These are phyloP conservation scores for Senecio squalidus DNA, from an alignment of 140 eudicot species.

Conservation along the genomic window DNA sequence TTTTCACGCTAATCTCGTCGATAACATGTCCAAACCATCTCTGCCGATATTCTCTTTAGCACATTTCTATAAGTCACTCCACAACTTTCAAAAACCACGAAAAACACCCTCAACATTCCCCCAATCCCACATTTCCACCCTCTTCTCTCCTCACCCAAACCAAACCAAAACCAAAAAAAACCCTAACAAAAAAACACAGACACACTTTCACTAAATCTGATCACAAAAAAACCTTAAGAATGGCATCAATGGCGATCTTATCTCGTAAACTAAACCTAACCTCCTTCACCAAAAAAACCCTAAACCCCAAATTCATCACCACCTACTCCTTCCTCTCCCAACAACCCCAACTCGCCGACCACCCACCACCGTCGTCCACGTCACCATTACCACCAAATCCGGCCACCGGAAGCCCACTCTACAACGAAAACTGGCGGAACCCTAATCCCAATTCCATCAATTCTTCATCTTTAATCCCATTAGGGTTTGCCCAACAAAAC, in stretches of 20 bases:
- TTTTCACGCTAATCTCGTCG: too few relatives aligned
- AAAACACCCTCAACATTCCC: neutral
- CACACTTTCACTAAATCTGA: conserved; percentile 16
- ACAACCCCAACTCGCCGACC: conserved; percentile 54
- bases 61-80: conserved; percentile 1
- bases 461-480: conserved; percentile 30
- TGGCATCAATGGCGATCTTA: conserved; percentile 54
- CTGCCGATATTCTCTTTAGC: too few relatives aligned
- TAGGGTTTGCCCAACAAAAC: conserved; percentile 23
- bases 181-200: too few relatives aligned
- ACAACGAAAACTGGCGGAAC: conserved; percentile 62
- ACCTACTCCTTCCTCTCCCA: conserved; percentile 63
- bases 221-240: conserved; percentile 14
- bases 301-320: conserved; percentile 50
- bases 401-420: conserved; percentile 71
- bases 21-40: too few relatives aligned
- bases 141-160: conserved; percentile 1
- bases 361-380: conserved; percentile 27
- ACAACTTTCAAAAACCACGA: neutral
- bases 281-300: conserved; percentile 27
- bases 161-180: conserved; percentile 20
- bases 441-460: conserved; percentile 27
- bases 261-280: conserved; percentile 31
- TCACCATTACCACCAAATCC: conserved; percentile 66
- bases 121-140: conserved; percentile 1